Conservation (phyloP, 2,329 filamentous ascomycete genomes). For the Ophiostoma ulmi region DNA sequence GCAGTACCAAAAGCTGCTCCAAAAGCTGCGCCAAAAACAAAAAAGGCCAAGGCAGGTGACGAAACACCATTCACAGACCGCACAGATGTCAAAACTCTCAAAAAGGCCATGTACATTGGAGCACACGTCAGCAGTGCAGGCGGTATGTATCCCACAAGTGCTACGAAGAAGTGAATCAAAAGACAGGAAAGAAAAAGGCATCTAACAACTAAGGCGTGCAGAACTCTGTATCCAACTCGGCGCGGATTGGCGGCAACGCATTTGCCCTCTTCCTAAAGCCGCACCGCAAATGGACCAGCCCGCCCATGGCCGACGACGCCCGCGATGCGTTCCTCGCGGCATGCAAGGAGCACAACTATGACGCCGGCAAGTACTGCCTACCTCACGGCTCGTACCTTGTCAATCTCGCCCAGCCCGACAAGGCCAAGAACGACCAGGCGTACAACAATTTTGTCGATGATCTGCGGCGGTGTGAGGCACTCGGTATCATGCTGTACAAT, state of each 20-base stretch:
- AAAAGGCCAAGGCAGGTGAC: constrained; percentile 43
- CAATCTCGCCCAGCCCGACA: constrained; percentile 83
- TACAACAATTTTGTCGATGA: constrained; percentile 86
- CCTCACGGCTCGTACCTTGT: constrained; percentile 96
- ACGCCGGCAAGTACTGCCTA: constrained; percentile 66
- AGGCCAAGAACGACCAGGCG: constrained; percentile 74
- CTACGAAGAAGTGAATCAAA: background rate
- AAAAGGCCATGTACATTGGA: constrained; percentile 68
- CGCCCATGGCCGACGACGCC: constrained; percentile 64
- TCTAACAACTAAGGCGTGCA: constrained; percentile 63
- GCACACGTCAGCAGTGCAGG: constrained; percentile 89
- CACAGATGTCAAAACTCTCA: constrained; percentile 58
- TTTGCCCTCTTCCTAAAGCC: constrained; percentile 96
- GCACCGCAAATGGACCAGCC: constrained; percentile 89
- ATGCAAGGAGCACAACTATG: constrained; percentile 66
- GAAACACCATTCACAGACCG: constrained; percentile 57
- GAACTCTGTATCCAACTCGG: constrained; percentile 73
- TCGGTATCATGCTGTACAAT: constrained; percentile 92
- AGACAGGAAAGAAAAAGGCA: background rate
- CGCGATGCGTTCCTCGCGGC: constrained; percentile 63
- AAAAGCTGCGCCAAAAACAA: constrained; percentile 4
- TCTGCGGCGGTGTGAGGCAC: constrained; percentile 72
- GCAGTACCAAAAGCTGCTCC: background rate
- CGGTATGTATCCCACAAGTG: constrained; percentile 35
- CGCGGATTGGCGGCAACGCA: constrained; percentile 81